Percentiles rank a stretch among this genome's conserved stretches.
These are phyloP conservation scores for Starmerella sirachaensis DNA, from an alignment of 805 yeast genomes.

Conservation along the genomic window DNA sequence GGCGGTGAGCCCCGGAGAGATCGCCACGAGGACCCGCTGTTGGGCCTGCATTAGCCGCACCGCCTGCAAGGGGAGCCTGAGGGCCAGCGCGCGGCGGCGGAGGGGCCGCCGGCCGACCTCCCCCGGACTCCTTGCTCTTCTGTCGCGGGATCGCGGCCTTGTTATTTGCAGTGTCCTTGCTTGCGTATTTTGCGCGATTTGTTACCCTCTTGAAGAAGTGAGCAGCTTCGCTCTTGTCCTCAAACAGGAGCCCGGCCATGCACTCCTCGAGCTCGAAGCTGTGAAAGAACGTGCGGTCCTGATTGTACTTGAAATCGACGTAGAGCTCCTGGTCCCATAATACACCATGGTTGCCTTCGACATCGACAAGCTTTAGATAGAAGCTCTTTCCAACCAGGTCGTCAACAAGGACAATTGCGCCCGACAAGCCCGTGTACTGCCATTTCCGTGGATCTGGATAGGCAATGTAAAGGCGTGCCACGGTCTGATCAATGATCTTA, in stretches of 20 bases:
- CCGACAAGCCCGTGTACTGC: constrained; percentile 79
- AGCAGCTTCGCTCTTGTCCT: constrained; percentile 76
- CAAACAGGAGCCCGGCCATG: constrained; percentile 73
- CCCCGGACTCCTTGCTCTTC: too few species aligned
- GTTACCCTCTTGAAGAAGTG: constrained; percentile 72
- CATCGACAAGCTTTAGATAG: constrained; percentile 79
- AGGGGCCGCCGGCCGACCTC: constrained; percentile 21
- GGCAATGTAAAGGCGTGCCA: constrained; percentile 81
- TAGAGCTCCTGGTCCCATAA: constrained; percentile 96
- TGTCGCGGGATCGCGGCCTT: constrained; percentile 69
- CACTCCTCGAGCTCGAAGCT: constrained; percentile 89
- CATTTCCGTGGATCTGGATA: constrained; percentile 72
- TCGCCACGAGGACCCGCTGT: constrained; percentile 56
- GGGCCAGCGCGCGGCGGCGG: constrained; percentile 38
- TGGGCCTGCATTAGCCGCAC: constrained; percentile 1
- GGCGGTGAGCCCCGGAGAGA: constrained; percentile 26
- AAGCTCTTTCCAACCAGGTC: constrained; percentile 91
- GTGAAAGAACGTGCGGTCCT: constrained; percentile 91
- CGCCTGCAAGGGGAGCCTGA: constrained; percentile 30
- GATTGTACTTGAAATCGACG: constrained; percentile 76
- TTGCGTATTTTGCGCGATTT: constrained; percentile 66
- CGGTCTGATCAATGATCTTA: constrained; percentile 79
- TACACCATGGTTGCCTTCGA: constrained; percentile 69
- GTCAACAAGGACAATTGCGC: constrained; percentile 79
- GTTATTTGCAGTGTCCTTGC: constrained; percentile 73